phyloP scores from a whole-genome alignment of 208 protist genomes.

The Leishmania tarentolae region DNA sequence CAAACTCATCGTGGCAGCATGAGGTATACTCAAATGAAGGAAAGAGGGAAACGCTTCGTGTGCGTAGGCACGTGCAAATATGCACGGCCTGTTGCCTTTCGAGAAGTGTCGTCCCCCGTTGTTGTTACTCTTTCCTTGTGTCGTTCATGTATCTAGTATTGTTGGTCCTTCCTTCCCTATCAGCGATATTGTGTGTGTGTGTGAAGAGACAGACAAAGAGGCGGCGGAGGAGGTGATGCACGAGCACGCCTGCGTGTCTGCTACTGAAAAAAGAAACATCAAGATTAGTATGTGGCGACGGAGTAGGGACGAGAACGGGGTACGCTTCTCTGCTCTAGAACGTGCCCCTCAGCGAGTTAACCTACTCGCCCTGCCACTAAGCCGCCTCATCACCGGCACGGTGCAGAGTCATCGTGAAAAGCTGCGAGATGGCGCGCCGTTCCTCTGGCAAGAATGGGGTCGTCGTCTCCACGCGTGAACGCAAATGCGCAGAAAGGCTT shows the following conservation, averaged over 20 bases:
- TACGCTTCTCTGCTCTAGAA: neutral
- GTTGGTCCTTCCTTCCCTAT: neutral
- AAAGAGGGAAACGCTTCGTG: neutral
- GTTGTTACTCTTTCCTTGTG: too few species aligned
- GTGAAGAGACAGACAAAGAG: neutral
- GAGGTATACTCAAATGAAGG: neutral
- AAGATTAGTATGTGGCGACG: neutral
- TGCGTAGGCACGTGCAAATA: neutral
- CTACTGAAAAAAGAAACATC: neutral
- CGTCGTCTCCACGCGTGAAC: slow-evolving; percentile 9
- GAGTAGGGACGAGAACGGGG: neutral
- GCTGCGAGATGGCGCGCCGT: slow-evolving; percentile 3
- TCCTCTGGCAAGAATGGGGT: slow-evolving; percentile 17
- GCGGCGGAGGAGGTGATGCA: neutral
- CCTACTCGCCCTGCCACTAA: neutral
- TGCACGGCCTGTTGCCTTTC: too few species aligned
- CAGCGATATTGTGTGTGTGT: neutral
- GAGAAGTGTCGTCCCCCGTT: too few species aligned
- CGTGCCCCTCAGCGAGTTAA: neutral
- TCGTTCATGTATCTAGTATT: neutral
- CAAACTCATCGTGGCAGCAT: neutral
- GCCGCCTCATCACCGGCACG: neutral
- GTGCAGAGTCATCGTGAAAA: slow-evolving; percentile 14
- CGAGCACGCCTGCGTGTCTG: neutral
- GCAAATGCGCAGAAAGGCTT: slow-evolving; percentile 14